These are phyloP conservation scores for Scutellaria galericulata DNA, from an alignment of 257 asterid genomes.

Conservation along the genomic window DNA sequence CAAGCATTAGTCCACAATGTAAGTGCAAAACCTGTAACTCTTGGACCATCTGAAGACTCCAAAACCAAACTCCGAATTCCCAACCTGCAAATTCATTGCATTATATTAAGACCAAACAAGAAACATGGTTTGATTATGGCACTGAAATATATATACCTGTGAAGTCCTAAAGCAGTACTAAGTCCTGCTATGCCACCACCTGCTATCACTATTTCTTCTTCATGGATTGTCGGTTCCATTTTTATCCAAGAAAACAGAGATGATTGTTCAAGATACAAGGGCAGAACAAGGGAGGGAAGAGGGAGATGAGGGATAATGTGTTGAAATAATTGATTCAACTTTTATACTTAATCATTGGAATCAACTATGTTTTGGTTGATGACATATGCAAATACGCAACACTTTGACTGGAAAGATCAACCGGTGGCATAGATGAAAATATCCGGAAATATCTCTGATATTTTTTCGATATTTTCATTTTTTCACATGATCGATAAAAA, in stretches of 20 bases:
- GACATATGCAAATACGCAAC: constrained; percentile 23
- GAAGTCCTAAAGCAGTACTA: constrained; percentile 66
- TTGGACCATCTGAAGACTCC: constrained; percentile 74
- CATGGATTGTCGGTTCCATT: constrained; percentile 27
- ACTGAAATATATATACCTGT: constrained; percentile 46
- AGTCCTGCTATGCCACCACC: constrained; percentile 81
- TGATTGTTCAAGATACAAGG: not conserved
- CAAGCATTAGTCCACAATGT: constrained; percentile 73
- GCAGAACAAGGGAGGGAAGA: not conserved
- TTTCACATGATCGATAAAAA: no score
- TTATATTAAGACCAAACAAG: not conserved
- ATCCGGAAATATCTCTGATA: no score
- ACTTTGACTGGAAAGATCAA: not conserved
- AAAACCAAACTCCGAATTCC: constrained; percentile 70
- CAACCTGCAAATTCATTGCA: constrained; percentile 44
- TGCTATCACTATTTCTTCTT: constrained; percentile 52
- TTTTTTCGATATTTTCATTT: no score
- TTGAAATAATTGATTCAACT: not conserved
- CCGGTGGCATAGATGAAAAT: not conserved
- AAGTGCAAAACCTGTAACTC: constrained; percentile 77
- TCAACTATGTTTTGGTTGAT: not conserved
- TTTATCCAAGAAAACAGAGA: not conserved
- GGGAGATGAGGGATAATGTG: not conserved
- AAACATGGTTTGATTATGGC: not conserved
- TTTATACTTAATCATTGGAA: not conserved